These are phyloP conservation scores for Colletotrichum orchidophilum DNA, from an alignment of 2,329 filamentous ascomycete species.

Conservation along the genomic window DNA sequence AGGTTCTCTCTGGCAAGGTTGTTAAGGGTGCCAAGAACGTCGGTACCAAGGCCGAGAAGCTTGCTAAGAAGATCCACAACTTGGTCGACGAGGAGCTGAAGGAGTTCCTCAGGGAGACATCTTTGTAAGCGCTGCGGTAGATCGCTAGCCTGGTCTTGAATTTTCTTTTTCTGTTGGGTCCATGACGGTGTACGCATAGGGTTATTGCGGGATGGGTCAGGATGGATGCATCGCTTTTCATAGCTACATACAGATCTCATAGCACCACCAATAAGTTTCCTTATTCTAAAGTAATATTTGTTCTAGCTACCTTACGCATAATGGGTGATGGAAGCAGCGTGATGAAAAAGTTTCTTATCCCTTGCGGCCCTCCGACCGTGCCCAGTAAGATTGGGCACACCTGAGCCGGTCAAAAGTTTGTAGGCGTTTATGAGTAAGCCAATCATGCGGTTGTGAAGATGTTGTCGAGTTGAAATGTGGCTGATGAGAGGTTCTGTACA, in stretches of 20 bases:
- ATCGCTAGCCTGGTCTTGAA: constrained; percentile 9
- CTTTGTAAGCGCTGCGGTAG: constrained; percentile 41
- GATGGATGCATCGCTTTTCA: constrained; percentile 33
- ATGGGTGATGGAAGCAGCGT: too few species aligned
- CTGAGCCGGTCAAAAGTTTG: neutral
- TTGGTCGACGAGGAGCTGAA: constrained; percentile 69
- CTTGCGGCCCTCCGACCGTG: too few species aligned
- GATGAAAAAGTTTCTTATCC: too few species aligned
- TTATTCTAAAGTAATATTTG: too few species aligned
- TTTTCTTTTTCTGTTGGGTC: constrained; percentile 38
- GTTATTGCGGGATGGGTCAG: constrained; percentile 26
- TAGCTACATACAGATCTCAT: constrained; percentile 31
- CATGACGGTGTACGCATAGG: constrained; percentile 32
- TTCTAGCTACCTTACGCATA: too few species aligned
- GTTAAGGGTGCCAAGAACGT: constrained; percentile 62
- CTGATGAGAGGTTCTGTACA: neutral
- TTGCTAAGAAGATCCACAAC: constrained; percentile 71
- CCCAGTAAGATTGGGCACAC: neutral
- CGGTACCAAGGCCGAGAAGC: constrained; percentile 66
- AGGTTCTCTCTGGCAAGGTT: constrained; percentile 66
- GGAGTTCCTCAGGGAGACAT: constrained; percentile 66
- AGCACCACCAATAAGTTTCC: constrained; percentile 23
- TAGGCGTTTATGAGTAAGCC: neutral
- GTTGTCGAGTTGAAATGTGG: neutral
- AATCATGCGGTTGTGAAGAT: neutral